These are phyloP conservation scores for Puccinia brachypodii DNA, from an alignment of 1,284 basidiomycete genomes.

Conservation along the genomic window DNA sequence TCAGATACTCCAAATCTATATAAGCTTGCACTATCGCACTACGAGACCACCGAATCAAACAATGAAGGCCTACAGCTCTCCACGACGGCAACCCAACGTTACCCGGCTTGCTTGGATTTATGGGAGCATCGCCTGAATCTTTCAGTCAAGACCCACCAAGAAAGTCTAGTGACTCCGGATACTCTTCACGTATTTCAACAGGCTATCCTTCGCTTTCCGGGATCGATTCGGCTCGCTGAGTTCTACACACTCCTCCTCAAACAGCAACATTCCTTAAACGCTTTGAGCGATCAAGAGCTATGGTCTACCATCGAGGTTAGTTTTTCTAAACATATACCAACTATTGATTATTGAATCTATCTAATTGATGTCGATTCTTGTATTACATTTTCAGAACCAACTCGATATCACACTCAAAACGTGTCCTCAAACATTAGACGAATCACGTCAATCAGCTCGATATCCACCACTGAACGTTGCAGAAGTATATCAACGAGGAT, in stretches of 20 bases:
- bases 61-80: background rate
- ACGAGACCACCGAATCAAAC: background rate
- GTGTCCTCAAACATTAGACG: background rate
- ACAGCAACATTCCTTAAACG: background rate
- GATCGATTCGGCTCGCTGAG: slow-evolving; percentile 32
- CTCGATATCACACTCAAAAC: slow-evolving; percentile 9
- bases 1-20: slow-evolving; percentile 9
- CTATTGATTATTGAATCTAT: background rate
- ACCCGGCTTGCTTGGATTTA: slow-evolving; percentile 14
- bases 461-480: background rate
- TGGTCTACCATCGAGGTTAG: slow-evolving; percentile 13
- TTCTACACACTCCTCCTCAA: slow-evolving; percentile 9
- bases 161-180: background rate
- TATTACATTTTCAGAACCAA: slow-evolving; percentile 6
- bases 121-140: slow-evolving; percentile 22
- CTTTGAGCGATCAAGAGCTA: slow-evolving; percentile 28
- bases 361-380: background rate
- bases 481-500: slow-evolving; percentile 20
- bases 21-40: slow-evolving; percentile 19
- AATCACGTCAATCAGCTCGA: background rate
- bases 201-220: slow-evolving; percentile 22
- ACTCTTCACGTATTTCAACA: slow-evolving; percentile 6
- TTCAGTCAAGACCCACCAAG: slow-evolving; percentile 3
- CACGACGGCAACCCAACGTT: slow-evolving; percentile 18
- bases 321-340: background rate